Evolutionary conservation across 2,329 filamentous ascomycete species (phyloP).

Genomic region (Ceratocystis variospora): DNA sequence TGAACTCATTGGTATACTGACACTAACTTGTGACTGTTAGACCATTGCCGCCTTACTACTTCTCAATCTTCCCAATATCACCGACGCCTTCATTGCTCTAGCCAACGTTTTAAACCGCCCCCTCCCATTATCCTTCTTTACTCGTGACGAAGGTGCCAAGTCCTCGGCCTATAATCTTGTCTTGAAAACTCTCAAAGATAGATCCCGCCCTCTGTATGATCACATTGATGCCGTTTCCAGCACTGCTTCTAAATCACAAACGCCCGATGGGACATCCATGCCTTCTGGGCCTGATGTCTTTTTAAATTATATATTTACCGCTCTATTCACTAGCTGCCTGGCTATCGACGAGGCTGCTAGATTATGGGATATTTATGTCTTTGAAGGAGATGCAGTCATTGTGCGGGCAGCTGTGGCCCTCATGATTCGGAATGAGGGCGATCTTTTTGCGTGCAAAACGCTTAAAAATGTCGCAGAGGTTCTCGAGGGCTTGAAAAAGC

Average conservation of each 20-base stretch:
- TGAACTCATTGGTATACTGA: conserved; percentile 22
- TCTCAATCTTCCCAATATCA: conserved; percentile 51
- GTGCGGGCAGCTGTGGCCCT: conserved; percentile 59
- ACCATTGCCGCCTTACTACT: conserved; percentile 60
- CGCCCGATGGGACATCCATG: not conserved
- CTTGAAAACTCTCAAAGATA: conserved; percentile 50
- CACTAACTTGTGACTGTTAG: conserved; percentile 29
- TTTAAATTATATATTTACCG: conserved; percentile 46
- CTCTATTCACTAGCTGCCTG: conserved; percentile 49
- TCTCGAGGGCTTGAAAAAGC: conserved; percentile 26
- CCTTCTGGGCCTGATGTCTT: conserved; percentile 34
- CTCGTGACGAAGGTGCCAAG: conserved; percentile 54
- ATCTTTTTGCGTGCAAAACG: conserved; percentile 35
- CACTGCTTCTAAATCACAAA: not conserved
- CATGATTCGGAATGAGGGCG: conserved; percentile 41
- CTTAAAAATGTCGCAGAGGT: conserved; percentile 32
- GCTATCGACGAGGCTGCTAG: conserved; percentile 57
- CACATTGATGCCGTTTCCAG: conserved; percentile 37
- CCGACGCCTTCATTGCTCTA: conserved; percentile 54
- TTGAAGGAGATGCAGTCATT: conserved; percentile 63
- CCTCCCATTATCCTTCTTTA: conserved; percentile 60
- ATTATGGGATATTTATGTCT: conserved; percentile 70
- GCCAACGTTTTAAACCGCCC: conserved; percentile 67
- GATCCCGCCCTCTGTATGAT: conserved; percentile 47
- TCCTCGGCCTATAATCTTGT: conserved; percentile 55